Percentiles rank a stretch among this genome's conserved stretches.
phyloP scores from a whole-genome alignment of 164 flowering plant genomes.

The Stephania japonica region DNA sequence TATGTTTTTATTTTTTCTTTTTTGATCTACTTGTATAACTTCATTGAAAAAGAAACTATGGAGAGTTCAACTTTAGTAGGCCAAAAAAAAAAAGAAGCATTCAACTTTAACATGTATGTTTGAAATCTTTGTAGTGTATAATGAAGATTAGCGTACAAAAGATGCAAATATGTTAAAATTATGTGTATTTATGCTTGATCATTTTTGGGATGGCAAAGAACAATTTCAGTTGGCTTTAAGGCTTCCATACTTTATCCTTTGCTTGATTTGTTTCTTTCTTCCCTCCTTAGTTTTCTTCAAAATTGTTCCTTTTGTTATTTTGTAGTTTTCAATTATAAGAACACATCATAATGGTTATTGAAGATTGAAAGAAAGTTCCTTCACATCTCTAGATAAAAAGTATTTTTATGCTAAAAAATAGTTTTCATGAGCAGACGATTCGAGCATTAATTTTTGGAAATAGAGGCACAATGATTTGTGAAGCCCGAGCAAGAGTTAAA shows the following conservation, averaged over 20 bases:
- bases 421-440: constrained; percentile 38
- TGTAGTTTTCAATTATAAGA: not conserved
- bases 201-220: not conserved
- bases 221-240: not conserved
- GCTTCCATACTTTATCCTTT: not conserved
- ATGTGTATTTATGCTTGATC: too few species aligned
- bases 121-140: too few species aligned
- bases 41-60: not conserved
- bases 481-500: constrained; percentile 47
- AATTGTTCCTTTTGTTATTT: not conserved
- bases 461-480: constrained; percentile 48
- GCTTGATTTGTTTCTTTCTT: not conserved
- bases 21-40: not conserved
- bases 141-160: too few species aligned
- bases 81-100: not conserved
- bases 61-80: not conserved
- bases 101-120: too few species aligned
- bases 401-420: not conserved
- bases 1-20: not conserved
- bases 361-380: not conserved
- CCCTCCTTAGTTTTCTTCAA: not conserved
- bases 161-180: too few species aligned
- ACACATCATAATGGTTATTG: not conserved
- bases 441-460: constrained; percentile 54
- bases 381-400: not conserved